Conservation (phyloP, 371 early-diverging fungal genomes). For the Nosema bombycis region DNA sequence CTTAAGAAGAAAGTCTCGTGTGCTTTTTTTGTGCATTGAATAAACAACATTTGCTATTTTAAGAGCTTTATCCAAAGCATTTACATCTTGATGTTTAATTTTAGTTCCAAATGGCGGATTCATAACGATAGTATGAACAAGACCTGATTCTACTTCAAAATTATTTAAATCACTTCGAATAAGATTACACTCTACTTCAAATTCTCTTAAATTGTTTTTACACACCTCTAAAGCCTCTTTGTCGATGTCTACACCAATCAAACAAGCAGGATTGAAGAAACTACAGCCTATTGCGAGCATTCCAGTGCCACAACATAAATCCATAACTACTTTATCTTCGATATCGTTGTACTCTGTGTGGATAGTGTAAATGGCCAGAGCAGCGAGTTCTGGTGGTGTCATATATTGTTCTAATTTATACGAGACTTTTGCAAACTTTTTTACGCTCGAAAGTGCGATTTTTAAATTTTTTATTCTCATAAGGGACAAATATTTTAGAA, state of each 20-base stretch:
- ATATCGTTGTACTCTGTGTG: slow-evolving; percentile 52
- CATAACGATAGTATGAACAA: slow-evolving; percentile 53
- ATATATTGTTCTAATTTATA: slow-evolving; percentile 61
- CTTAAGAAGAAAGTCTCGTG: slow-evolving; percentile 54
- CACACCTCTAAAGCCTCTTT: slow-evolving; percentile 32
- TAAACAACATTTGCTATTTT: slow-evolving; percentile 47
- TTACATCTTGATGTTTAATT: slow-evolving; percentile 55
- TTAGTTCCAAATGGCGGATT: slow-evolving; percentile 65
- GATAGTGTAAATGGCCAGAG: slow-evolving; percentile 44
- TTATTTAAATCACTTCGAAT: slow-evolving; percentile 18
- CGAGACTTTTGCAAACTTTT: slow-evolving; percentile 40
- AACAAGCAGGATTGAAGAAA: slow-evolving; percentile 41
- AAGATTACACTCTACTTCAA: slow-evolving; percentile 23
- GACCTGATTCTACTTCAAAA: background rate
- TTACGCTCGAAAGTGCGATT: slow-evolving; percentile 47
- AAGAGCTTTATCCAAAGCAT: slow-evolving; percentile 55
- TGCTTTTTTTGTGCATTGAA: slow-evolving; percentile 61
- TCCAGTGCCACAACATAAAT: slow-evolving; percentile 63
- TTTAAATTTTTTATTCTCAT: slow-evolving; percentile 58
- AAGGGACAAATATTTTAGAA: background rate
- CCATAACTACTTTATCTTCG: slow-evolving; percentile 52
- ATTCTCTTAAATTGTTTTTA: slow-evolving; percentile 40
- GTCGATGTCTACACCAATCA: slow-evolving; percentile 54
- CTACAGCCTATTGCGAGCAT: slow-evolving; percentile 49
- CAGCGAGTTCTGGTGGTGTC: slow-evolving; percentile 61